Base-by-base conservation (phyloP, 352 stramenopile genomes). In the Pythium rishiriense region DNA sequence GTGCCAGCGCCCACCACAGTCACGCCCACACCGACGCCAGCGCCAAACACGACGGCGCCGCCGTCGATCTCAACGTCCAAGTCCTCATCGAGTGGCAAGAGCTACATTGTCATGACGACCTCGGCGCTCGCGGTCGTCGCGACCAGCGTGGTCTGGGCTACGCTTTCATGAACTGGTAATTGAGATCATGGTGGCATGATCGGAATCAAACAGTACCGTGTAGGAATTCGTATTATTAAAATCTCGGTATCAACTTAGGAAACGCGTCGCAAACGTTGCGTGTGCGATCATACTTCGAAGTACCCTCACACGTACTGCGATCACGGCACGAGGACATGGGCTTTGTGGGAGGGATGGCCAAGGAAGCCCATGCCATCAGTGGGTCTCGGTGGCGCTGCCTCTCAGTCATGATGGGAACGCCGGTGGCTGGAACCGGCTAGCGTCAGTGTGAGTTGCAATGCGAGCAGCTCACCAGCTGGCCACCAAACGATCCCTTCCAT, bases 391-490 rank as follows among this genome's bases (percentile, higher is more conserved):
- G 19, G 42, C 19, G 42, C 31, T 35, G 5, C 5, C 31, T 11
- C 5, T 35, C 5, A 35, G 5, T 35, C 31, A 35, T 35, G 31
- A 35, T 35, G 31, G 31, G 31, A 5, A 5, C 31, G 22, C 7
- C 22, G 4, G 43, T n/a, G 3, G n/a, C 17, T 51, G 46, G 37
- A 59, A 49, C 52, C 33, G 39, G 39, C 52, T 50, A 31, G 52
- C 39, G 35, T 19, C 12, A 46, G 35, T 2, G 22, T 59, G 52
- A 49, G 52, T 49, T 50, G 15, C 37, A 43, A 26, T n/a, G 24
- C 22, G 35, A 49, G 19, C 31, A 46, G 52, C 52, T 48, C 39
- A 39, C 21, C 52, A 49, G 22, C 31, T 59, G 52, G 22, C 29
- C 9, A 7, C 4, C 3, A 15, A 11, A 7, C 50, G 8, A 33